Conservation (phyloP, 495 filamentous ascomycete genomes). For the Hypoxylon cercidicola region DNA sequence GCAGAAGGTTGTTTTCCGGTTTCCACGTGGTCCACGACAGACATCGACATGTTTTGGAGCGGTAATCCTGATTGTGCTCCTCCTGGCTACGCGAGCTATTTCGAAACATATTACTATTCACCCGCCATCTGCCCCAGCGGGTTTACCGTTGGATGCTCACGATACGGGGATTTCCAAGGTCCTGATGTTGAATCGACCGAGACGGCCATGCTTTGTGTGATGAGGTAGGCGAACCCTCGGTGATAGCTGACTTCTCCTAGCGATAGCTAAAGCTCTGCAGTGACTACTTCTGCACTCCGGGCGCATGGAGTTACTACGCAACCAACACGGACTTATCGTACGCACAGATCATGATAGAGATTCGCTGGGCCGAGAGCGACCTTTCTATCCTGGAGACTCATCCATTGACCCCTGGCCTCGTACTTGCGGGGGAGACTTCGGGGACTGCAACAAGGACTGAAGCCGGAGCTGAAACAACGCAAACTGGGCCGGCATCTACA, state of each 20-base stretch:
- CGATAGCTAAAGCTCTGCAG: constrained; percentile 11
- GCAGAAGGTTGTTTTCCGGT: constrained; percentile 19
- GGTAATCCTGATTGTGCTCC: constrained; percentile 15
- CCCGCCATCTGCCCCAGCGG: constrained; percentile 33
- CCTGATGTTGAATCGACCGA: constrained; percentile 32
- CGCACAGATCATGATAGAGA: constrained; percentile 31
- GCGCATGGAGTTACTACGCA: constrained; percentile 25
- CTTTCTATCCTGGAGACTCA: constrained; percentile 35
- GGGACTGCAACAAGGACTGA: background rate
- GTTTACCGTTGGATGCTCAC: constrained; percentile 30
- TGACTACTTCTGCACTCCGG: constrained; percentile 20
- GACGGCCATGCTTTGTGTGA: constrained; percentile 37
- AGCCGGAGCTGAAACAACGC: background rate
- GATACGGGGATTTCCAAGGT: constrained; percentile 28
- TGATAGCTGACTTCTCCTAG: background rate
- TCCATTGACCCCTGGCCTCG: constrained; percentile 29
- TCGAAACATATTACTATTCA: constrained; percentile 32
- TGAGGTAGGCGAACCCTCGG: constrained; percentile 14
- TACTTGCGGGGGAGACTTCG: constrained; percentile 1
- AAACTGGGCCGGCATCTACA: constrained; percentile 15
- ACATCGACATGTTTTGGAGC: constrained; percentile 31
- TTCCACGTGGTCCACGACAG: constrained; percentile 12
- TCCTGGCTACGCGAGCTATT: constrained; percentile 28
- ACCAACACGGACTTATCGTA: constrained; percentile 23
- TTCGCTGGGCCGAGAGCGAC: constrained; percentile 35